Base-by-base conservation (phyloP, 2,329 filamentous ascomycete species). In the Ophiostoma perfectum region DNA sequence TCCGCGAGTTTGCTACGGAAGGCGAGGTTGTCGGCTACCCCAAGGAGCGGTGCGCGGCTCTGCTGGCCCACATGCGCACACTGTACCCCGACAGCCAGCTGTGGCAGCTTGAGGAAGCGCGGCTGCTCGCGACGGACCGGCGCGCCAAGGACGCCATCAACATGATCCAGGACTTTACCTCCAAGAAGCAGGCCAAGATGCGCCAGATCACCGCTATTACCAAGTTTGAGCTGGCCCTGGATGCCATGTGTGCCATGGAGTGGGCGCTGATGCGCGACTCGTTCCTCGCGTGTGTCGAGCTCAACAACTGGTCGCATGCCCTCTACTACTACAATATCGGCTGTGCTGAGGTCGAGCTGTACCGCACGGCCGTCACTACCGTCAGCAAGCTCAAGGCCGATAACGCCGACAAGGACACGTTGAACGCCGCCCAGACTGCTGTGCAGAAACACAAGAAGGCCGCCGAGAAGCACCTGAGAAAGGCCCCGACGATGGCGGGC, bases 281-380 rank as follows among this genome's bases (percentile, higher is more conserved):
- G 0, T 98, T 97, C 78, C 78, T 93, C 55, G 76, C 85, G 72
- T 93, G 91, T 72, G 81, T 91, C 11, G 88, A 91, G 67, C 83
- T 95, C 68, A 97, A 97, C 78, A 91, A 91, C 73, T 98, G 95
- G 95, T 93, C 90, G 68, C 92, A 93, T 66, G 88, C 89, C 0
- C 77, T 98, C 67, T 98, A 99, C 79, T 92, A 92, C 76, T 98
- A 93, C 78, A 90, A 96, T 72, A 90, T 91, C 1, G 95, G 89
- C 7, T 84, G 85, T 12, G 89, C 90, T 0, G 88, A 96, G 72
- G 79, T 98, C 0, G 92, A 95, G 74, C 81, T 92, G 5, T 98
- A 97, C 78, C 87, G 95, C 9, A 81, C 87, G 67, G 82, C 81
- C 1, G 76, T 82, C 62, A 81, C 83, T 66, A 74, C 77, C 74